These are phyloP conservation scores for Daldinia sp. DNA, from an alignment of 2,329 filamentous ascomycete genomes.

Conservation along the genomic window DNA sequence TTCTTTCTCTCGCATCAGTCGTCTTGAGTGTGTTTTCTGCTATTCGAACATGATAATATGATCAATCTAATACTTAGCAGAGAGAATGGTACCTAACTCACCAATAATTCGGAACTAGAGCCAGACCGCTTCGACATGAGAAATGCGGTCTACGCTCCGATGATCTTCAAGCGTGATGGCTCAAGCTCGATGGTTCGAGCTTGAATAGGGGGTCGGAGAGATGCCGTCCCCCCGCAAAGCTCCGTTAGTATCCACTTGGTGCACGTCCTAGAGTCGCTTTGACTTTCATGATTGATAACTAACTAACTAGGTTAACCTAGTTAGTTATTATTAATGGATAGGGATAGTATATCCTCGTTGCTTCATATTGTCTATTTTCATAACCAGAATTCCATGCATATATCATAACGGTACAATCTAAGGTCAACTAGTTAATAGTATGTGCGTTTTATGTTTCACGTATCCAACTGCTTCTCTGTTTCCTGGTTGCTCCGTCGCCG, in stretches of 20 bases:
- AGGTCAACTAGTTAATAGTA: no score
- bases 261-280: not conserved
- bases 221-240: not conserved
- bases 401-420: not conserved
- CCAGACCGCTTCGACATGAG: not conserved
- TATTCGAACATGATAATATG: no score
- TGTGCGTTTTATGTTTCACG: not conserved
- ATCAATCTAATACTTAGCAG: no score
- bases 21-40: not conserved
- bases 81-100: no score
- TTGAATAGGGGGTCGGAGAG: not conserved
- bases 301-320: no score
- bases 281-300: not conserved
- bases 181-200: not conserved
- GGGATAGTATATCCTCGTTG: not conserved
- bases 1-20: not conserved
- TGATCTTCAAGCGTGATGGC: not conserved
- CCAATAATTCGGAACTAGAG: not conserved
- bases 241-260: not conserved
- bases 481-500: constrained; percentile 14
- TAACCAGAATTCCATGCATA: not conserved
- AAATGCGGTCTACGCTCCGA: not conserved
- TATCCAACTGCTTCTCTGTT: constrained; percentile 15
- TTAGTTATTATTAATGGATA: not conserved
- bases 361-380: not conserved